These are phyloP conservation scores for Penicillium odoratum DNA, from an alignment of 495 filamentous ascomycete genomes.

Conservation along the genomic window DNA sequence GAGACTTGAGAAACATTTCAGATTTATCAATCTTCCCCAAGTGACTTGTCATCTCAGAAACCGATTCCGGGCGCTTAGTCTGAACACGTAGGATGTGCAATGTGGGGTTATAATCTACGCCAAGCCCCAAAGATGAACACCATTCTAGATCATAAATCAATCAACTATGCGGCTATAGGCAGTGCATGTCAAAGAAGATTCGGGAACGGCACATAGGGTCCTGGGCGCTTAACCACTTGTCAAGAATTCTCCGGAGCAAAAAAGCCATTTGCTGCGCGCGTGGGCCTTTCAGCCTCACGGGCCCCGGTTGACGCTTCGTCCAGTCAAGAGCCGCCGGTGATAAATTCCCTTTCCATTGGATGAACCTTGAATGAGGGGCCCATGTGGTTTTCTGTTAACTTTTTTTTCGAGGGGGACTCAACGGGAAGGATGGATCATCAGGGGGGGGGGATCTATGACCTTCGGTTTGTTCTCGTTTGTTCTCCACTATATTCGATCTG, in stretches of 20 bases:
- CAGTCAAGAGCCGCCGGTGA: constrained; percentile 30
- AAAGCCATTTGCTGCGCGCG: constrained; percentile 23
- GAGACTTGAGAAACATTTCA: not conserved
- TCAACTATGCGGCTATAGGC: constrained; percentile 8
- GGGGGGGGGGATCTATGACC: too few relatives aligned
- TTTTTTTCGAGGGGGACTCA: not conserved
- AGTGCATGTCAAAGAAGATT: constrained; percentile 13
- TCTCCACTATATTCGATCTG: too few relatives aligned
- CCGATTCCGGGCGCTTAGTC: not conserved
- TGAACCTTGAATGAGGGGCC: too few relatives aligned
- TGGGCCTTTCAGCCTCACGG: constrained; percentile 30
- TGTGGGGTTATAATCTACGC: not conserved
- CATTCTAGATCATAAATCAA: too few relatives aligned
- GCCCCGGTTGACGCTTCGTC: constrained; percentile 9
- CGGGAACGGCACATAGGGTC: constrained; percentile 8
- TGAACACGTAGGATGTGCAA: not conserved
- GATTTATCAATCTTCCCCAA: not conserved
- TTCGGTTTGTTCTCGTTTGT: too few relatives aligned
- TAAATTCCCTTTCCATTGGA: not conserved
- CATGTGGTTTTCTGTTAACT: not conserved
- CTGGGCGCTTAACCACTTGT: constrained; percentile 32
- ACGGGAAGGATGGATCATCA: too few relatives aligned
- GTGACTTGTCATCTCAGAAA: not conserved
- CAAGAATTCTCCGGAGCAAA: constrained; percentile 25
- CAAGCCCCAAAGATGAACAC: not conserved